Conservation (phyloP, 2,329 filamentous ascomycete genomes). For the Trichophyton mentagrophytes region DNA sequence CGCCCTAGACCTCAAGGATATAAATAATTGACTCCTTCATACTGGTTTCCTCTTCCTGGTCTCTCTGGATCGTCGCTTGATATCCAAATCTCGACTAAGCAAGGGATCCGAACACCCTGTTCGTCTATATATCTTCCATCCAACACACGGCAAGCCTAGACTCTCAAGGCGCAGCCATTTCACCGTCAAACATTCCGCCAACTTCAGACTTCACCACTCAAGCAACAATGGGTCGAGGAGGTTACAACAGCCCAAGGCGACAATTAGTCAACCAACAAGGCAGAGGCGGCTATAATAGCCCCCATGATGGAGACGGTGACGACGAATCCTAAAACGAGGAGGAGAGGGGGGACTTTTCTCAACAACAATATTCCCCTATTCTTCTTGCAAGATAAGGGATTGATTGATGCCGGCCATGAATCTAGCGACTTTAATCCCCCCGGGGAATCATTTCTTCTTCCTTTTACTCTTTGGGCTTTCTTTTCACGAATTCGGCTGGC, state of each 20-base stretch:
- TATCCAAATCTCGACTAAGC: not conserved
- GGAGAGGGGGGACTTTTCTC: not conserved
- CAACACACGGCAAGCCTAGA: not conserved
- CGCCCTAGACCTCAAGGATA: not conserved
- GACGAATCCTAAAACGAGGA: constrained; percentile 9
- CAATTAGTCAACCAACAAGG: constrained; percentile 16
- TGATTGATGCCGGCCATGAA: constrained; percentile 7
- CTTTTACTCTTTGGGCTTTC: not conserved
- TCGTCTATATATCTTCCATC: too few relatives aligned
- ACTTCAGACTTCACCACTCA: not conserved
- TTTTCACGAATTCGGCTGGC: not conserved
- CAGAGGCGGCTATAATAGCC: constrained; percentile 24
- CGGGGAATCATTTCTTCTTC: not conserved
- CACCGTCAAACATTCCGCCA: not conserved
- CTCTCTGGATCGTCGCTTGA: not conserved
- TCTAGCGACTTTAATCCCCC: not conserved
- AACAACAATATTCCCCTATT: not conserved
- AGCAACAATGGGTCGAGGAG: constrained; percentile 26
- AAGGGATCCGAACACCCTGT: too few relatives aligned
- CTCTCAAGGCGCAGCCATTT: not conserved
- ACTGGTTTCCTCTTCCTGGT: not conserved
- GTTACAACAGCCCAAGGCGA: constrained; percentile 20
- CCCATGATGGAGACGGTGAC: constrained; percentile 13
- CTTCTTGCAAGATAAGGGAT: not conserved
- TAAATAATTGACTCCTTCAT: not conserved